Percentiles rank a stretch among this genome's conserved stretches.
These are phyloP conservation scores for Paramyrothecium sp. DNA, from an alignment of 2,329 filamentous ascomycete species.

Conservation along the genomic window DNA sequence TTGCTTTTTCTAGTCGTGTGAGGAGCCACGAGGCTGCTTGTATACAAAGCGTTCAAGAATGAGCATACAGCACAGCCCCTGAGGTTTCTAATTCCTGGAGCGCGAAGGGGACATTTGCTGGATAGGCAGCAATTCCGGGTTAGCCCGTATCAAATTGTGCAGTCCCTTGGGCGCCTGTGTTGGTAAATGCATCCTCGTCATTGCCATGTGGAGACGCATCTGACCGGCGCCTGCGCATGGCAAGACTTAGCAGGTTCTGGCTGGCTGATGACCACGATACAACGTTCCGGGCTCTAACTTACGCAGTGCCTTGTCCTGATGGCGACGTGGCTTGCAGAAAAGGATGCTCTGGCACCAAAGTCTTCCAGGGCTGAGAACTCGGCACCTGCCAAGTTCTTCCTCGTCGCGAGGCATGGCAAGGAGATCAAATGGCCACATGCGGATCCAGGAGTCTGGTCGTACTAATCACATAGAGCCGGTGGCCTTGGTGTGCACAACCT, in stretches of 20 bases:
- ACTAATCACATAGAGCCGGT: background rate
- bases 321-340: background rate
- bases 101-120: too few relatives aligned
- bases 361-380: too few relatives aligned
- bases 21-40: too few relatives aligned
- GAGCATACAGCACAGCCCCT: too few relatives aligned
- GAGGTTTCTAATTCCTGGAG: too few relatives aligned
- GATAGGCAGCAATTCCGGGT: too few relatives aligned
- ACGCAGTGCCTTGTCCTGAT: background rate
- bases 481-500: background rate
- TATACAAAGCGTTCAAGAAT: too few relatives aligned
- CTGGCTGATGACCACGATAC: background rate
- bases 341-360: too few relatives aligned
- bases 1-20: too few relatives aligned
- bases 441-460: background rate
- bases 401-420: background rate
- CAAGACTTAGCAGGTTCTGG: background rate
- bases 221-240: background rate
- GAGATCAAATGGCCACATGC: background rate
- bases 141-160: too few relatives aligned
- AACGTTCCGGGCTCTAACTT: background rate
- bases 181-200: background rate
- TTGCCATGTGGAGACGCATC: background rate
- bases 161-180: too few relatives aligned
- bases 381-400: too few relatives aligned